phyloP scores from a whole-genome alignment of 345 rosid species.

The Eucalyptus cladocalyx region DNA sequence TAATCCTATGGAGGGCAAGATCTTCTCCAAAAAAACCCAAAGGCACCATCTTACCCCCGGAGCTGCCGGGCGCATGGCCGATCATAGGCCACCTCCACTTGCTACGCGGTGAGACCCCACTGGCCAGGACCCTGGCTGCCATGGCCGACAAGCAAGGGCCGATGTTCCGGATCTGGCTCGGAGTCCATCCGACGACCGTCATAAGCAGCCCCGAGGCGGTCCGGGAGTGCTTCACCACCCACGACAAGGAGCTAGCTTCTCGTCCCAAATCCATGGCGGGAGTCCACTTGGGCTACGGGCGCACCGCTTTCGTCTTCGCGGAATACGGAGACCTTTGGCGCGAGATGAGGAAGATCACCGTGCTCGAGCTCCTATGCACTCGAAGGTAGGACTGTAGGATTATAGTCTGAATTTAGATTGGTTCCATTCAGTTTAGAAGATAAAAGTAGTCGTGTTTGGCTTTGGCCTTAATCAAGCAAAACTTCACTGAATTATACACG shows the following conservation, averaged over 20 bases:
- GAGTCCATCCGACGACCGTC: constrained; percentile 8
- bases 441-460: not conserved
- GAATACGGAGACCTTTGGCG: constrained; percentile 70
- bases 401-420: not conserved
- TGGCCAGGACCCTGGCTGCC: constrained; percentile 28
- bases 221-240: constrained; percentile 36
- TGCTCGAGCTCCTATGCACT: constrained; percentile 38
- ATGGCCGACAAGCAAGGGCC: constrained; percentile 41
- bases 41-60: constrained; percentile 10
- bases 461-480: not conserved
- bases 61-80: constrained; percentile 46
- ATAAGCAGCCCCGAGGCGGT: constrained; percentile 28
- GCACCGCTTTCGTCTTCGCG: constrained; percentile 29
- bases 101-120: constrained; percentile 16
- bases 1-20: not conserved
- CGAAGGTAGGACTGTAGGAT: constrained; percentile 24
- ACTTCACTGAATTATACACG: not conserved
- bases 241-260: constrained; percentile 37
- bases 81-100: constrained; percentile 55
- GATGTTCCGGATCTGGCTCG: constrained; percentile 39
- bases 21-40: not conserved
- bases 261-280: constrained; percentile 41
- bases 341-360: constrained; percentile 35
- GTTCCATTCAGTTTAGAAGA: not conserved
- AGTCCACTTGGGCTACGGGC: constrained; percentile 36